A percentile compares a stretch with the other conserved stretches of the same genome.
Evolutionary conservation across 305 asterid species (phyloP).

Genomic region (Solanum hybrid): DNA sequence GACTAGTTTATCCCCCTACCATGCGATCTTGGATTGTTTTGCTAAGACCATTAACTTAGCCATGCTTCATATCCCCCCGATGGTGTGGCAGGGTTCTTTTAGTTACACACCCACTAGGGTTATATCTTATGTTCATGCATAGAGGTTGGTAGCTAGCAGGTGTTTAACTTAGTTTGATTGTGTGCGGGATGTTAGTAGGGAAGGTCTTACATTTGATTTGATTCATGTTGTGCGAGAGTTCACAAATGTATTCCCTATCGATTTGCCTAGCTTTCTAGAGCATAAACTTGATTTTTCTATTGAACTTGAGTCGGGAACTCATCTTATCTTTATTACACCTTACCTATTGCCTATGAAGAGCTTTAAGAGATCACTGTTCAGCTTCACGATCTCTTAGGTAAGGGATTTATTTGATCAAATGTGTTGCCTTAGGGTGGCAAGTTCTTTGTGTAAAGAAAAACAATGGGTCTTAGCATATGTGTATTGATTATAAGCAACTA

Average conservation of each 20-base stretch:
- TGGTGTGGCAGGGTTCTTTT: neutral
- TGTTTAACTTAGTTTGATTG: neutral
- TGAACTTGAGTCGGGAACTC: neutral
- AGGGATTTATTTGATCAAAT: neutral
- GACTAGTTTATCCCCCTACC: neutral
- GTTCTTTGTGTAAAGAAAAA: neutral
- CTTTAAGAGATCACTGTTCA: no score
- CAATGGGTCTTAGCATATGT: neutral
- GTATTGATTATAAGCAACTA: neutral
- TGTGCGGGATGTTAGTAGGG: neutral
- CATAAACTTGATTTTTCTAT: neutral
- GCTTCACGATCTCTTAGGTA: neutral
- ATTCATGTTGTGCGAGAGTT: neutral
- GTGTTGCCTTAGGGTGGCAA: neutral
- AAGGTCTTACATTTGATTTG: neutral
- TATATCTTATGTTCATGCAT: neutral
- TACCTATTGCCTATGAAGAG: neutral
- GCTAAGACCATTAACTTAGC: neutral
- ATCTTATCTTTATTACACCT: neutral
- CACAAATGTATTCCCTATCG: neutral
- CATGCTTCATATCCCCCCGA: neutral
- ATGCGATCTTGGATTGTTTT: neutral
- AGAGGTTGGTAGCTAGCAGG: neutral
- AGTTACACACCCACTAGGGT: neutral
- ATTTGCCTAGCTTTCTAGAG: neutral